Conservation (phyloP, 73 alveolate species). For the Uronychia binucleata region DNA sequence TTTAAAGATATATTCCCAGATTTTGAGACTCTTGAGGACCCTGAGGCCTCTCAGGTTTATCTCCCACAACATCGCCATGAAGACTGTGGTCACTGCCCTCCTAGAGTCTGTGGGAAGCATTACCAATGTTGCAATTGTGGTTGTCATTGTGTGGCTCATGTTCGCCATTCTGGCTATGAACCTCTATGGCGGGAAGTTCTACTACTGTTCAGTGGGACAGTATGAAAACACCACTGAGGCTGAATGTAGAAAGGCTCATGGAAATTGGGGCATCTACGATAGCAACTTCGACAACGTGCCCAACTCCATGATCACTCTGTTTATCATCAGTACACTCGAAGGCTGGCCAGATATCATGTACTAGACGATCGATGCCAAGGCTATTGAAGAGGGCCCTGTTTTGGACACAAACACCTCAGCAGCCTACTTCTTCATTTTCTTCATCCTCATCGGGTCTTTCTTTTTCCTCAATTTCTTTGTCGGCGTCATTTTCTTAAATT, state of each 20-base stretch:
- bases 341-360: slow-evolving; percentile 61
- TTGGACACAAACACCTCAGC: slow-evolving; percentile 24
- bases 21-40: slow-evolving; percentile 89
- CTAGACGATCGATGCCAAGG: slow-evolving; percentile 41
- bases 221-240: background rate
- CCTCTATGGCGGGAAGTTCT: slow-evolving; percentile 52
- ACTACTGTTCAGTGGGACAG: slow-evolving; percentile 32
- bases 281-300: slow-evolving; percentile 87
- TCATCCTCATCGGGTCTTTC: slow-evolving; percentile 52
- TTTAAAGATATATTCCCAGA: slow-evolving; percentile 38
- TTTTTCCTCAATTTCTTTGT: slow-evolving; percentile 64
- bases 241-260: slow-evolving; percentile 33
- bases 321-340: slow-evolving; percentile 68
- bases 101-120: slow-evolving; percentile 79
- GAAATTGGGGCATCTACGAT: slow-evolving; percentile 59
- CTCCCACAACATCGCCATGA: slow-evolving; percentile 90
- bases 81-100: slow-evolving; percentile 85
- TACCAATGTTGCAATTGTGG: slow-evolving; percentile 76
- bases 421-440: slow-evolving; percentile 53
- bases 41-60: slow-evolving; percentile 93
- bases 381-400: slow-evolving; percentile 34
- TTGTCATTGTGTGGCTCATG: slow-evolving; percentile 75
- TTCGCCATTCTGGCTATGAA: slow-evolving; percentile 60
- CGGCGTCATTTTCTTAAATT: slow-evolving; percentile 61
- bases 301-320: slow-evolving; percentile 79